These are phyloP conservation scores for Fusarium paranaense DNA, from an alignment of 2,329 filamentous ascomycete genomes.

Conservation along the genomic window DNA sequence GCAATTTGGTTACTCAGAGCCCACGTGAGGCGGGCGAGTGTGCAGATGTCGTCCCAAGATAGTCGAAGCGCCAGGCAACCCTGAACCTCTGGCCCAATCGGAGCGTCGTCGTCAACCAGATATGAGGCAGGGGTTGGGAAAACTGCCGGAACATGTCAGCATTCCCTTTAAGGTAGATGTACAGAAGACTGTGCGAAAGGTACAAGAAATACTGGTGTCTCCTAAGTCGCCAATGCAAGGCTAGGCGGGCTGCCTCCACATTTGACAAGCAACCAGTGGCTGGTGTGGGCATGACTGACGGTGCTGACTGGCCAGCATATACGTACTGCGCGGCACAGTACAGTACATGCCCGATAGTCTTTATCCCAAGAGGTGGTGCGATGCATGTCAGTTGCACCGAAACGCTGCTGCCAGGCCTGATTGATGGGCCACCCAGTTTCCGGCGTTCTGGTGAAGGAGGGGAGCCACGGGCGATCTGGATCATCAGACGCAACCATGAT, in stretches of 20 bases:
- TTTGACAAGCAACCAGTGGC: slow-evolving; percentile 10
- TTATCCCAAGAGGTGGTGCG: slow-evolving; percentile 19
- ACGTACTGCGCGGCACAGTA: background rate
- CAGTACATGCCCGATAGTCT: slow-evolving; percentile 5
- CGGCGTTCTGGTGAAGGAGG: slow-evolving; percentile 38
- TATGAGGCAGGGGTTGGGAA: slow-evolving; percentile 30
- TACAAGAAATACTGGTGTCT: slow-evolving; percentile 6
- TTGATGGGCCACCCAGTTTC: slow-evolving; percentile 34
- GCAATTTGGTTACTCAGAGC: slow-evolving; percentile 30
- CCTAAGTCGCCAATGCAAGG: slow-evolving; percentile 23
- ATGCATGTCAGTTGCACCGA: slow-evolving; percentile 23
- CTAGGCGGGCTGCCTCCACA: slow-evolving; percentile 39
- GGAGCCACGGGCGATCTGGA: slow-evolving; percentile 31
- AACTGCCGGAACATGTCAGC: slow-evolving; percentile 31
- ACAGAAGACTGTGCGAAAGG: slow-evolving; percentile 19
- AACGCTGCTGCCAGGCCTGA: slow-evolving; percentile 24
- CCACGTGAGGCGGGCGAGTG: slow-evolving; percentile 38
- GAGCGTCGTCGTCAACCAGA: slow-evolving; percentile 5
- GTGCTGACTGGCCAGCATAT: slow-evolving; percentile 14
- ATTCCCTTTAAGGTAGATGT: slow-evolving; percentile 22
- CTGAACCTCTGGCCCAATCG: slow-evolving; percentile 28
- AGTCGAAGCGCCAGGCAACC: slow-evolving; percentile 32
- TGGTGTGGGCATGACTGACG: slow-evolving; percentile 2
- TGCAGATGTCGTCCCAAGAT: slow-evolving; percentile 18
- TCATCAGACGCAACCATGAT: slow-evolving; percentile 11